Percentiles rank a stretch among this genome's conserved stretches.
These are phyloP conservation scores for Gentiana straminea DNA, from an alignment of 257 asterid genomes.

Conservation along the genomic window DNA sequence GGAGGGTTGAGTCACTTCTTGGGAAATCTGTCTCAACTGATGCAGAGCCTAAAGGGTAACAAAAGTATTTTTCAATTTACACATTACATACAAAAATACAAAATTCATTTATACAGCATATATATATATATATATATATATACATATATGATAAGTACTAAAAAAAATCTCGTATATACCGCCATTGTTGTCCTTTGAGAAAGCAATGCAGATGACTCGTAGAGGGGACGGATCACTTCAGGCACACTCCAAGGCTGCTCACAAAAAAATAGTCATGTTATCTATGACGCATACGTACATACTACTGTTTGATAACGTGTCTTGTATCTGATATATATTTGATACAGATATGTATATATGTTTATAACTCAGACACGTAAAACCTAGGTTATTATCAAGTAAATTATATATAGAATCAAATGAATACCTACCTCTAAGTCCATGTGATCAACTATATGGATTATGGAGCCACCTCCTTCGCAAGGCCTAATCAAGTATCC, in stretches of 20 bases:
- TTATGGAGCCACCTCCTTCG: constrained; percentile 96
- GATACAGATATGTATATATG: too few species aligned
- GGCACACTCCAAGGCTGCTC: constrained; percentile 96
- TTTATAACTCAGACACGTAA: too few species aligned
- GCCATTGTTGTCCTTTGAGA: constrained; percentile 92
- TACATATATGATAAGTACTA: too few species aligned
- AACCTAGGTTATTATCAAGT: too few species aligned
- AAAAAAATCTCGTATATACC: constrained; percentile 19
- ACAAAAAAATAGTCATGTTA: background rate
- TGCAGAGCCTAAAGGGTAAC: constrained; percentile 58
- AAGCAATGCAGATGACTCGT: constrained; percentile 77
- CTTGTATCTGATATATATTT: too few species aligned
- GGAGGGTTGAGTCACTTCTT: constrained; percentile 74
- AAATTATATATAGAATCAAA: too few species aligned
- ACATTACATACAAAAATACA: background rate
- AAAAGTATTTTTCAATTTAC: too few species aligned
- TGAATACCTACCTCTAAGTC: constrained; percentile 59
- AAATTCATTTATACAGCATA: background rate
- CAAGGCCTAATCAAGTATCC: constrained; percentile 94
- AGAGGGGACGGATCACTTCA: constrained; percentile 85
- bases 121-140: background rate
- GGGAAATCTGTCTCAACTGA: constrained; percentile 85
- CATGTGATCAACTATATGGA: constrained; percentile 87
- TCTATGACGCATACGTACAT: too few species aligned
- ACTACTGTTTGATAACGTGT: too few species aligned